Percentiles rank a stretch among this genome's conserved stretches.
Conservation (phyloP, 1,284 basidiomycete genomes). For the Ceratobasidium theobromae region DNA sequence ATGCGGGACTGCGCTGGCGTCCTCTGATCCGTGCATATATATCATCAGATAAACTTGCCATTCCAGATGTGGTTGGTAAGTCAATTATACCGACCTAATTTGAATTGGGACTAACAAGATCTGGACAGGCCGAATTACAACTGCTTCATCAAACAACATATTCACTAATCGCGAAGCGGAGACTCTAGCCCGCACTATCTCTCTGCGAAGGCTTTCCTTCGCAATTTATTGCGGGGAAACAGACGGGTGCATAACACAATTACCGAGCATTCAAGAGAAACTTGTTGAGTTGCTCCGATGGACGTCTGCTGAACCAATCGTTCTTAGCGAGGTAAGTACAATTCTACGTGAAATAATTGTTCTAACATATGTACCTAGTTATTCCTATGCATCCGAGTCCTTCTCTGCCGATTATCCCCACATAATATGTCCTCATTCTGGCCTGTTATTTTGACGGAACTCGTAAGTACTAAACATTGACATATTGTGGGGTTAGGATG, state of each 20-base stretch:
- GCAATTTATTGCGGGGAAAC: conserved; percentile 82
- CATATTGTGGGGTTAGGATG: background rate
- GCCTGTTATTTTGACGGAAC: conserved; percentile 92
- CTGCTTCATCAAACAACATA: conserved; percentile 90
- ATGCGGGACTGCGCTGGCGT: conserved; percentile 67
- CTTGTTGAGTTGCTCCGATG: conserved; percentile 86
- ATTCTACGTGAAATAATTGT: background rate
- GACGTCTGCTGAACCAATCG: conserved; percentile 76
- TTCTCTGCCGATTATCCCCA: conserved; percentile 88
- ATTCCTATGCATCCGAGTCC: conserved; percentile 88
- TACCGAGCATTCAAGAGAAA: conserved; percentile 95
- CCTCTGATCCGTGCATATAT: conserved; percentile 79
- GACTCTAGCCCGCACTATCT: conserved; percentile 84
- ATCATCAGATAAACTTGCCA: conserved; percentile 83
- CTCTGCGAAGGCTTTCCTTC: conserved; percentile 85
- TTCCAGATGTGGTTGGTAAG: conserved; percentile 80
- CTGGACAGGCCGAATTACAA: conserved; percentile 68
- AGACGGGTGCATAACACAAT: conserved; percentile 85
- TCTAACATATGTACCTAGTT: conserved; percentile 43
- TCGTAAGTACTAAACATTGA: conserved; percentile 56
- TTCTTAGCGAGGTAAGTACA: conserved; percentile 79
- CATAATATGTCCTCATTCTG: conserved; percentile 95
- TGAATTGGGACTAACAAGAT: conserved; percentile 17
- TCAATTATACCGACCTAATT: conserved; percentile 27
- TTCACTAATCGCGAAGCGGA: conserved; percentile 96